Evolutionary conservation across 1,139 yeast species (phyloP).

Genomic region (Petasospora fabianii): DNA sequence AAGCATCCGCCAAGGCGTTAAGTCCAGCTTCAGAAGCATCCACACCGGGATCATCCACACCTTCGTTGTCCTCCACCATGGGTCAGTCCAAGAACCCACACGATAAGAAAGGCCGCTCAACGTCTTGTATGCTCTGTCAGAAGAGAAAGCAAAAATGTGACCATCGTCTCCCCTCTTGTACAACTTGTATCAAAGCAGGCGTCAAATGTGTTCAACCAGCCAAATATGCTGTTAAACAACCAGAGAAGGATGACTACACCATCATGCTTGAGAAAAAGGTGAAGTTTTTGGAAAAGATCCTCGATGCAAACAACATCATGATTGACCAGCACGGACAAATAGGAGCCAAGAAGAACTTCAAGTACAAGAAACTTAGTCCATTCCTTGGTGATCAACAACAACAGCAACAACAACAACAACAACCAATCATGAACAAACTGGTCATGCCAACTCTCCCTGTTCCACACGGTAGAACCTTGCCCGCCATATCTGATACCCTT

Average conservation of each 20-base stretch:
- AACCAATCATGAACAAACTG: conserved; percentile 4
- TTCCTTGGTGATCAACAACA: conserved; percentile 27
- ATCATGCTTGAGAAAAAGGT: conserved; percentile 48
- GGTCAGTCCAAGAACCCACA: conserved; percentile 6
- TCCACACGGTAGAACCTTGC: conserved; percentile 19
- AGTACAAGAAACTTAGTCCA: conserved; percentile 42
- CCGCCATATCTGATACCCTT: conserved; percentile 15
- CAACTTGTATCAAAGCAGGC: conserved; percentile 57
- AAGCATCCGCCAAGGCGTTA: no score
- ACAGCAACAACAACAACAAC: conserved; percentile 7
- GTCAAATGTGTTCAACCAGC: conserved; percentile 57
- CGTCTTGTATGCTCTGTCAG: conserved; percentile 49
- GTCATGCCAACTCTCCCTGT: conserved; percentile 13
- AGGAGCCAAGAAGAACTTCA: conserved; percentile 32
- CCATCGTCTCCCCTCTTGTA: conserved; percentile 55
- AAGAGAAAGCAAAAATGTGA: conserved; percentile 56
- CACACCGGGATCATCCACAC: conserved; percentile 5
- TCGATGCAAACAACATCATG: conserved; percentile 30
- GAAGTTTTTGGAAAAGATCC: conserved; percentile 42
- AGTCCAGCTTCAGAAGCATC: conserved; percentile 6
- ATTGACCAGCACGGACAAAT: conserved; percentile 29
- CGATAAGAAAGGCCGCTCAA: conserved; percentile 46
- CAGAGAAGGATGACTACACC: conserved; percentile 49
- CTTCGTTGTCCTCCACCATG: conserved; percentile 1
- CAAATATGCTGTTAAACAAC: conserved; percentile 40